Evolutionary conservation across 2,329 filamentous ascomycete genomes (phyloP).

Genomic region (Xylariaceae sp.): DNA sequence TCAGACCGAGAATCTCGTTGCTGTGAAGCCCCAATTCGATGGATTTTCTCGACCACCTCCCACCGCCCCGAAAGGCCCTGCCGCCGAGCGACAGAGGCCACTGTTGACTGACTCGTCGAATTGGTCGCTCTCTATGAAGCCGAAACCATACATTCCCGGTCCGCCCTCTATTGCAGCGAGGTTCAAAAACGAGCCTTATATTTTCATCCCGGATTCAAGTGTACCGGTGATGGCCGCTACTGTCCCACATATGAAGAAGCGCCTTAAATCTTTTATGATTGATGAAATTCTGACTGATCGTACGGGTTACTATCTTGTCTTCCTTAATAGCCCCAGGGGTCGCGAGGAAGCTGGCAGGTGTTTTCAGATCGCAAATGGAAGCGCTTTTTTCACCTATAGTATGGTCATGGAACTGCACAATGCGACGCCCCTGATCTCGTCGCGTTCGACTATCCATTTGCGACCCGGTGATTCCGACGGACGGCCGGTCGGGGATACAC

Average conservation of each 20-base stretch:
- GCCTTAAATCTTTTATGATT: constrained; percentile 76
- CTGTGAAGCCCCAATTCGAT: constrained; percentile 33
- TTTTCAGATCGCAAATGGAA: constrained; percentile 70
- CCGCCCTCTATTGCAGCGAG: constrained; percentile 59
- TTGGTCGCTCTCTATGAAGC: constrained; percentile 38
- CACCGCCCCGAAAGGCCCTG: constrained; percentile 81
- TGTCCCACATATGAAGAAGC: constrained; percentile 82
- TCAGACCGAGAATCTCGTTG: constrained; percentile 5
- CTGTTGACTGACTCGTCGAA: constrained; percentile 32
- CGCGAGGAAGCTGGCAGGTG: constrained; percentile 78
- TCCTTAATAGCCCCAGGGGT: constrained; percentile 70
- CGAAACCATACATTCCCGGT: constrained; percentile 54
- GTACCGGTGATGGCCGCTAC: constrained; percentile 85
- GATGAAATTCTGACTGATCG: constrained; percentile 77
- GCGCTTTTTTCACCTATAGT: constrained; percentile 80
- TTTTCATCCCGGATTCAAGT: constrained; percentile 80
- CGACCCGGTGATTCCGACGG: constrained; percentile 25
- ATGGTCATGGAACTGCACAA: constrained; percentile 83
- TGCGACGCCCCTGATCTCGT: constrained; percentile 29
- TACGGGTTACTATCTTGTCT: constrained; percentile 87
- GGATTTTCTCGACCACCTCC: constrained; percentile 63
- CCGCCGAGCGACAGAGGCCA: constrained; percentile 44
- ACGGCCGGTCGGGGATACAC: constrained; percentile 38
- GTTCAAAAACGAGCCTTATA: constrained; percentile 75
- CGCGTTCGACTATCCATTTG: constrained; percentile 26